Evolutionary conservation across 2,329 filamentous ascomycete genomes (phyloP).

Genomic region (Nemania bipapillata): DNA sequence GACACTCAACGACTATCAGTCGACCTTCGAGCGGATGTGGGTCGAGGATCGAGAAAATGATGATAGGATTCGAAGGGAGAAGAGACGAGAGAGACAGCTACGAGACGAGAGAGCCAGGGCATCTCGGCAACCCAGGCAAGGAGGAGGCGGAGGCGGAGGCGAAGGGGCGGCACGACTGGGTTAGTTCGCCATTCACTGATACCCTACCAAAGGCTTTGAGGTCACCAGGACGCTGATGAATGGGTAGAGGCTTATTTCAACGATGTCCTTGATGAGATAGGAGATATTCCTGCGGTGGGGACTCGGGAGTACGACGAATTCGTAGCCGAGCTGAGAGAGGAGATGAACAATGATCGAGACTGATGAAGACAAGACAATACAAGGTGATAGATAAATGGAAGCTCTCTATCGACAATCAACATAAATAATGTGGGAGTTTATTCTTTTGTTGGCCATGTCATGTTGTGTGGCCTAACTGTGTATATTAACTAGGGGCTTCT

Average conservation of each 20-base stretch:
- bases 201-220: not conserved
- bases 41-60: constrained; percentile 38
- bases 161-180: not conserved
- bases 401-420: not conserved
- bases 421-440: not conserved
- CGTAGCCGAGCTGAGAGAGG: not conserved
- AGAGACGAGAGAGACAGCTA: constrained; percentile 5
- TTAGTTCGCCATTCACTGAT: not conserved
- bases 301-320: constrained; percentile 13
- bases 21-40: constrained; percentile 43
- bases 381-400: not conserved
- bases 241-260: not conserved
- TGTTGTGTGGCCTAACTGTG: not conserved
- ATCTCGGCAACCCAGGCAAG: not conserved
- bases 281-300: not conserved
- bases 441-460: not conserved
- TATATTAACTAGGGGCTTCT: not conserved
- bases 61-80: constrained; percentile 6
- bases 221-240: not conserved
- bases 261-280: not conserved
- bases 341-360: not conserved
- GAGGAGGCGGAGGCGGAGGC: too few species aligned
- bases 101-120: not conserved
- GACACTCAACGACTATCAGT: constrained; percentile 39
- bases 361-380: not conserved